Conservation (phyloP, 2,329 filamentous ascomycete species). For the Ophiostoma perfectum region DNA sequence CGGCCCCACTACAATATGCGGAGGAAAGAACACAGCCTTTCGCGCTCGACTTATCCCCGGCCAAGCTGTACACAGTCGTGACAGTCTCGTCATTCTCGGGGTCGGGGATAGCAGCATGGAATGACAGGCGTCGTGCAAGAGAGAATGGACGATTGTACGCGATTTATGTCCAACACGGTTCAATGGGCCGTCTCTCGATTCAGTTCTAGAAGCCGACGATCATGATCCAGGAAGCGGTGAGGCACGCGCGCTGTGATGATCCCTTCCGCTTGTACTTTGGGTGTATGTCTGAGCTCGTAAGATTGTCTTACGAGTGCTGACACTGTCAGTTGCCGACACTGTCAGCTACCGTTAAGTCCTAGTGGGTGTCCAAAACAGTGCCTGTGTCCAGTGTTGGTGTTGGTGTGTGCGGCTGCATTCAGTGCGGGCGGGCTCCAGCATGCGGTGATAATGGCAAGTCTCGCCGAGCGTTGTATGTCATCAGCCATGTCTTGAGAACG, state of each 20-base stretch:
- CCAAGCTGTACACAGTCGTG: not conserved
- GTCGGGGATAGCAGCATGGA: no score
- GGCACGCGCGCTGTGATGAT: not conserved
- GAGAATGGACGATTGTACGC: no score
- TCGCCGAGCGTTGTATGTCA: no score
- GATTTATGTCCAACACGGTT: no score
- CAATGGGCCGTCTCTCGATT: not conserved
- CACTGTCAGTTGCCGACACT: not conserved
- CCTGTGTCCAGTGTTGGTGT: no score
- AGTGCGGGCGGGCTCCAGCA: no score
- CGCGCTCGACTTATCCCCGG: slow-evolving; percentile 6
- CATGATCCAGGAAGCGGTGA: slow-evolving; percentile 7
- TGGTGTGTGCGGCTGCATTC: no score
- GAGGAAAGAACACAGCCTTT: not conserved
- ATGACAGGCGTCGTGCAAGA: no score
- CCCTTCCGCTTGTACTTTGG: not conserved
- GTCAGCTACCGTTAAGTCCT: no score
- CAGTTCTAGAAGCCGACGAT: not conserved
- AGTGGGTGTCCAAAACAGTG: no score
- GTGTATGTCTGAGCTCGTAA: not conserved
- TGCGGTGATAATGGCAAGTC: no score
- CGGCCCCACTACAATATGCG: not conserved
- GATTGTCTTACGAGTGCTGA: not conserved
- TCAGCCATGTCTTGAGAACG: no score
- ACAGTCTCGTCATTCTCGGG: not conserved